Evolutionary conservation across 1,284 basidiomycete species (phyloP), one percentile per base, ranked within the genome.

Genomic region (Sporisorium exsertum): DNA sequence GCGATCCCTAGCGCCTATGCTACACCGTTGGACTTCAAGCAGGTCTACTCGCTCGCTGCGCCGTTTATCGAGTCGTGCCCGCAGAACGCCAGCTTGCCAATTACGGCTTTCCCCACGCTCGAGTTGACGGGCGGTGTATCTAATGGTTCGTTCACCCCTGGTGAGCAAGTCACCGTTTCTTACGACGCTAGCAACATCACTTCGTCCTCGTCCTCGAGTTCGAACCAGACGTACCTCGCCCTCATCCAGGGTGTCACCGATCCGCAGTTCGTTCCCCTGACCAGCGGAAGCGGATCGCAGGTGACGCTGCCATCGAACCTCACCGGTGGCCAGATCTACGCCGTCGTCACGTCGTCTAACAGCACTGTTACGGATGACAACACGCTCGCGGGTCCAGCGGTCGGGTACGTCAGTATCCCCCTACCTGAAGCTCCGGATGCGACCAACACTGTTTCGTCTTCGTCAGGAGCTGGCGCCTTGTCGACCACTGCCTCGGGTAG

Each of bases 1-100:
- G 55, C 58, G 3, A 68, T 77, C 24, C 77, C 77, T 0, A 27
- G 45, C 22, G 40, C 77, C 8, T 83, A 70, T 58, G 75, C 80
- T 5, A 77, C 78, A 2, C 58, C 79, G 12, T 58, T 83, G 5
- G 64, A 77, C 59, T 79, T 79, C 63, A 64, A 73, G 46, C 69
- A 82, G 61, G 80, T 82, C 26, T 83, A 81, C 75, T 77, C 72
- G n/a, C 65, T 83, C 10, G 79, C 80, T 13, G 75, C 79, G 4
- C 79, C 79, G 1, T 77, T 83, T 71, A 79, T 83, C 63, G 37
- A 58, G 27, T 69, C 73, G 26, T 77, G 72, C 61, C 67, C 75
- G 1, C 5, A 22, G 8, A 74, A 70, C 51, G 66, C 58, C 15
- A 59, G 26, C 9, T 43, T 78, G 10, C 72, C 72, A 3, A 58